Evolutionary conservation across 345 rosid genomes (phyloP), one percentile per base, ranked within the genome.

Genomic region (Euphorbia peplus): DNA sequence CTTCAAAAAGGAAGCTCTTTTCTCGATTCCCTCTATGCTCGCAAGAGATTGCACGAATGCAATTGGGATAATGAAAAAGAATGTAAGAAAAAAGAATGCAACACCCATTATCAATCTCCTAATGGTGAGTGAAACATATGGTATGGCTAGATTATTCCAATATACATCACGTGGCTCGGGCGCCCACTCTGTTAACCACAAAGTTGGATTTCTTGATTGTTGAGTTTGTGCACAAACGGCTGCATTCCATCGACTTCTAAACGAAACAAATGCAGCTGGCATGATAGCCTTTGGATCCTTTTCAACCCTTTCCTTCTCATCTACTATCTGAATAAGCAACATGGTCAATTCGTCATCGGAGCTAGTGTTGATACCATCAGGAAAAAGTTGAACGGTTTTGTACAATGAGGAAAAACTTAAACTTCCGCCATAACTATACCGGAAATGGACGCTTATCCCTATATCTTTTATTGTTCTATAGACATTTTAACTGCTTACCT

Each of bases 151-250:
- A 75, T 95, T 95, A 56, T 76, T 58, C 99, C 99, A 95, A 63
- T 80, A 95, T 4, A 95, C 85, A 76, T 95, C 99, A 1, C 95
- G 90, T 4, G 99, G 99, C 82, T 95, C 99, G 0, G 96, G 80
- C 14, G 99, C 97, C 99, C 99, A 95, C 32, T 91, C 91, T 22
- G 99, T 89, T 70, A 95, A 74, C 97, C 99, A 95, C 41, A 78
- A 66, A 37, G 97, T 91, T 4, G 99, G 99, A 70, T 95, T 84
- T 74, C 90, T 78, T 10, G 89, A 77, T 75, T 95, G 99, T 75
- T 86, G 89, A 22, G 99, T 95, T 81, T 91, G 99, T 67, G 97
- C 96, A 76, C 96, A 88, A 52, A 95, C 97, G 60, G 97, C 99
- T 8, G 99, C 93, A 73, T 87, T 95, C 99, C 99, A 95, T 73